These are phyloP conservation scores for Barnettozyma wickerhamii DNA, from an alignment of 805 yeast species.

Conservation along the genomic window DNA sequence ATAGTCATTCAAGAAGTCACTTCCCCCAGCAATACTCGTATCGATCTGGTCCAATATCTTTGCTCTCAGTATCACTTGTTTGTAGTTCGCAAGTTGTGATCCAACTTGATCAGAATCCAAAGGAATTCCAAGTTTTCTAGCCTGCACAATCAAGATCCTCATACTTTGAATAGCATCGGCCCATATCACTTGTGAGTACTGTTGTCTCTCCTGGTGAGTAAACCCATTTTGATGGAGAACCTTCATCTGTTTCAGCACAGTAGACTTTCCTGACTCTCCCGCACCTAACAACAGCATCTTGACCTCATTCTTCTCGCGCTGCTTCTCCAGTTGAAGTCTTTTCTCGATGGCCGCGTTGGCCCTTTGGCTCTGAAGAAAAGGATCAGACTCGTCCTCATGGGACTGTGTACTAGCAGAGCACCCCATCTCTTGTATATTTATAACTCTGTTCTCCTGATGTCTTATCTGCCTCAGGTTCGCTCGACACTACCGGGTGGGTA, in stretches of 20 bases:
- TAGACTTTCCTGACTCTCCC: constrained; percentile 93
- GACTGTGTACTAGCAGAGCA: constrained; percentile 53
- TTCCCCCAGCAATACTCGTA: constrained; percentile 63
- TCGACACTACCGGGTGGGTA: no score
- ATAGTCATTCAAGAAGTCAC: constrained; percentile 57
- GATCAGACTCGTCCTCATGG: constrained; percentile 41
- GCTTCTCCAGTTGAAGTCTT: constrained; percentile 47
- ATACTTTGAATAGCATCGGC: constrained; percentile 83
- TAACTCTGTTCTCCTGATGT: no score
- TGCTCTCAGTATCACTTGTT: constrained; percentile 48
- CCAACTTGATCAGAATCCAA: constrained; percentile 61
- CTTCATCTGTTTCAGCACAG: constrained; percentile 85
- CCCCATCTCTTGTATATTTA: constrained; percentile 63
- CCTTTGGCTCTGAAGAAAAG: constrained; percentile 47
- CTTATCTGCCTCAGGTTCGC: no score
- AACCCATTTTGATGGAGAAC: constrained; percentile 85
- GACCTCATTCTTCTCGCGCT: constrained; percentile 52
- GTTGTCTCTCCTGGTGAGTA: constrained; percentile 68
- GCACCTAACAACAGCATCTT: constrained; percentile 84
- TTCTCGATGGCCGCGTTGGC: constrained; percentile 65
- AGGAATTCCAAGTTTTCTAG: constrained; percentile 57
- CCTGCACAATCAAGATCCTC: constrained; percentile 74
- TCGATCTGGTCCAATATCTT: constrained; percentile 60
- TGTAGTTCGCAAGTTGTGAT: constrained; percentile 41
- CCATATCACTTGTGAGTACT: constrained; percentile 88